These are phyloP conservation scores for Senecio squalidus DNA, from an alignment of 140 eudicot species.

Conservation along the genomic window DNA sequence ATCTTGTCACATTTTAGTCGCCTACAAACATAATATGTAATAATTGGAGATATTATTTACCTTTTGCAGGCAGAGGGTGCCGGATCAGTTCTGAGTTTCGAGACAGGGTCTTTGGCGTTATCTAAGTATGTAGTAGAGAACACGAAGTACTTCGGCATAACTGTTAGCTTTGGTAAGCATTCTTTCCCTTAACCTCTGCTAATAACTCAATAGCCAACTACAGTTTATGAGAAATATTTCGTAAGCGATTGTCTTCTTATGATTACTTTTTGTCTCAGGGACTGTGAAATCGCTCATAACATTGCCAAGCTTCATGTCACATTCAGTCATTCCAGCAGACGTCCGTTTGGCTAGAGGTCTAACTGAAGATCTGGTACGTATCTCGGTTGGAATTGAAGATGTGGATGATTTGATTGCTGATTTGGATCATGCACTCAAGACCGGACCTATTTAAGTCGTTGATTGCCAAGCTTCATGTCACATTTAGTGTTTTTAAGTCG, in stretches of 20 bases:
- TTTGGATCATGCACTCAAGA: conserved; percentile 54
- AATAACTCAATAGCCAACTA: neutral
- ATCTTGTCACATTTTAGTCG: neutral
- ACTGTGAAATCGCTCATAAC: conserved; percentile 83
- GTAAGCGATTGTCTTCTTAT: neutral
- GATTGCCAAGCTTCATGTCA: neutral
- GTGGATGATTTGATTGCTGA: conserved; percentile 77
- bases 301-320: conserved; percentile 90
- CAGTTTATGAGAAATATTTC: neutral
- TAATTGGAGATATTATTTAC: neutral
- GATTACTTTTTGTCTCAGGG: conserved; percentile 31
- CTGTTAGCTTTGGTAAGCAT: conserved; percentile 71
- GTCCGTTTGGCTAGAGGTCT: conserved; percentile 76
- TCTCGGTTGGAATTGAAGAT: conserved; percentile 87
- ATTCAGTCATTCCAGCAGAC: conserved; percentile 62
- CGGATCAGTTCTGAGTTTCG: conserved; percentile 81
- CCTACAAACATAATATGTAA: no score
- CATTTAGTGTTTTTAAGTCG: no score
- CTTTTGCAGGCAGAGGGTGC: conserved; percentile 73
- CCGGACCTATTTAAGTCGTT: conserved; percentile 44
- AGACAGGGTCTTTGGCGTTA: conserved; percentile 68
- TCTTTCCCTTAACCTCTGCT: neutral
- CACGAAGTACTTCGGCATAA: conserved; percentile 72
- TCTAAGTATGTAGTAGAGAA: conserved; percentile 69
- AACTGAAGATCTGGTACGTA: conserved; percentile 68